Percentiles rank a stretch among this genome's conserved stretches.
Evolutionary conservation across 306 rosid species (phyloP).

Genomic region (Citrullus colocynthis): DNA sequence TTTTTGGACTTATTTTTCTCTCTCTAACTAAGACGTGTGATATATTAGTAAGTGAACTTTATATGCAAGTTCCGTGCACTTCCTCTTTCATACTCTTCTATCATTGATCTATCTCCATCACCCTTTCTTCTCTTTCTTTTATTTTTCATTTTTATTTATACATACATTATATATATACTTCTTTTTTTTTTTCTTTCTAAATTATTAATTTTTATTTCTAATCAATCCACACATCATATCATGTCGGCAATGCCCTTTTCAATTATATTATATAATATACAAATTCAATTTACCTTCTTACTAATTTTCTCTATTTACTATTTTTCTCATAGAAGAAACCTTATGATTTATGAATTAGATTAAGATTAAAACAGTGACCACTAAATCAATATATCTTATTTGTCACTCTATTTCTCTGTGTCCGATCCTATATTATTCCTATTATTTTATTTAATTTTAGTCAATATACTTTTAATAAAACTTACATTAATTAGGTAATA

Average conservation of each 20-base stretch:
- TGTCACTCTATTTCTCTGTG: conserved; percentile 1
- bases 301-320: background rate
- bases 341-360: background rate
- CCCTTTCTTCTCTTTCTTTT: conserved; percentile 5
- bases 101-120: conserved; percentile 18
- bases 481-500: too few species aligned
- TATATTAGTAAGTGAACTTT: background rate
- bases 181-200: background rate
- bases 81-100: conserved; percentile 4
- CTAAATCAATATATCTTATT: background rate
- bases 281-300: background rate
- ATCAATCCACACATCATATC: background rate
- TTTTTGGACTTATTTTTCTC: background rate
- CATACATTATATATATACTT: background rate
- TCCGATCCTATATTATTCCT: background rate
- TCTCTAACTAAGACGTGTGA: background rate
- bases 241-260: conserved; percentile 7
- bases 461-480: too few species aligned
- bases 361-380: too few species aligned
- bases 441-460: too few species aligned
- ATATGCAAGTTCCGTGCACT: conserved; percentile 14
- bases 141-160: background rate
- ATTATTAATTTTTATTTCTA: background rate
- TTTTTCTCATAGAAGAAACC: background rate
- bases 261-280: background rate